Base-by-base conservation (phyloP, 345 rosid genomes). In the Citrus glauca region DNA sequence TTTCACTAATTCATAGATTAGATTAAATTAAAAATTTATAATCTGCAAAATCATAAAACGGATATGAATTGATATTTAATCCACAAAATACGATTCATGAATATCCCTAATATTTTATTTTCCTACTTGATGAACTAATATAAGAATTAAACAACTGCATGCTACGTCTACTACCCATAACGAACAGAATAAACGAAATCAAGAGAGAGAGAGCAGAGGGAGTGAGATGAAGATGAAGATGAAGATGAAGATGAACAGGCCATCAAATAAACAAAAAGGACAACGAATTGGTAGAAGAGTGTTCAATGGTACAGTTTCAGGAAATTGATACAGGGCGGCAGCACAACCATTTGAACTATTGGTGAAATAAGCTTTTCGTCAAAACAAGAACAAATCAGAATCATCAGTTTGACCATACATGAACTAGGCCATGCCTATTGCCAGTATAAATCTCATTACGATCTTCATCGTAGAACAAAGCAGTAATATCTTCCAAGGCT, bases 401-500 rank as follows among this genome's bases (percentile, higher is more conserved):
- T 68, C 30, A 48, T 85, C 81, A 86, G 78, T 91, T 90, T 69
- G 94, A 90, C 96, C 96, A 92, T 14, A 90, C 94, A 78, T 90
- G 96, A 73, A 90, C 88, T 22, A 92, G 84, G 32, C 96, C 96
- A 65, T 80, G 88, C 82, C 89, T 86, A 65, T 90, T 92, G 53
- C 96, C 96, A 0, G 92, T 92, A 68, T 90, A 92, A 9, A 92
- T 92, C 85, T 92, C 94, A 7, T 90, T 92, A 32, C 92, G 88
- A 68, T 92, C 96, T 79, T 92, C 96, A 5, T 92, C 91, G 1
- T 92, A 92, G 86, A 90, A 92, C 71, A 92, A 90, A 0, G 94
- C 92, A 1, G 96, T 92, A 70, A 92, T 92, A 73, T 92, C 96
- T 83, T 92, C 92, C 80, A 92, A 82, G 28, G 96, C 96, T 69